These are phyloP conservation scores for Mycena galopus DNA, from an alignment of 768 basidiomycete genomes.

Conservation along the genomic window DNA sequence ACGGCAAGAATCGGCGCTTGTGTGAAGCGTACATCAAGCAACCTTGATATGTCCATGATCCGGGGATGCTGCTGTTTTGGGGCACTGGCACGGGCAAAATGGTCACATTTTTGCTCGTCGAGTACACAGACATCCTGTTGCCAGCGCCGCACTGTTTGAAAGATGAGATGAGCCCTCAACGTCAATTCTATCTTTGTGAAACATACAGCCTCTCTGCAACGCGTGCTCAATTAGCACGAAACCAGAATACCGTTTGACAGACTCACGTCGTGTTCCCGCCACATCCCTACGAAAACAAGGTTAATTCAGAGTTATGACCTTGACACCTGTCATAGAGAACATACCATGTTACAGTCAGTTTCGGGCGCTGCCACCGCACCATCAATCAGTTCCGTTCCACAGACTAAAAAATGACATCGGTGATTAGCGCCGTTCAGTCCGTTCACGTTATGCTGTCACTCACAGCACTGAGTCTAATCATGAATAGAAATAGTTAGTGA, in stretches of 20 bases:
- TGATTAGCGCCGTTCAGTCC: not conserved
- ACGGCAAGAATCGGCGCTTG: not conserved
- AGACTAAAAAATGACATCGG: conserved; percentile 60
- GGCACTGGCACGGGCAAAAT: conserved; percentile 70
- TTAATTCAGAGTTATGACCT: not conserved
- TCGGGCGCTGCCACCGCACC: conserved; percentile 68
- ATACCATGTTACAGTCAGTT: conserved; percentile 72
- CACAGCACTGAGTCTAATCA: conserved; percentile 56
- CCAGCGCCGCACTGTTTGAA: conserved; percentile 71
- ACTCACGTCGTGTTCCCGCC: conserved; percentile 78
- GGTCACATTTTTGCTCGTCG: conserved; percentile 62
- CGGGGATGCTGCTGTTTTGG: conserved; percentile 70
- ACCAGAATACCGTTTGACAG: conserved; percentile 1
- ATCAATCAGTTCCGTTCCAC: conserved; percentile 73
- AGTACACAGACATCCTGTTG: conserved; percentile 80
- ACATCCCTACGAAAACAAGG: conserved; percentile 55
- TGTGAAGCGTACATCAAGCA: conserved; percentile 68
- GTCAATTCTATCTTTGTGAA: not conserved
- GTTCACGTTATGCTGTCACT: conserved; percentile 36
- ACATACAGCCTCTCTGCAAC: conserved; percentile 62
- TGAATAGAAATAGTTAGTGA: conserved; percentile 53
- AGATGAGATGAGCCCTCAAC: conserved; percentile 2
- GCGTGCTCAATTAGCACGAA: conserved; percentile 1
- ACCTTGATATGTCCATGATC: conserved; percentile 73
- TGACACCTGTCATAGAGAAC: not conserved